phyloP scores from a whole-genome alignment of 2,329 filamentous ascomycete species.

The Cladosporium sp. region DNA sequence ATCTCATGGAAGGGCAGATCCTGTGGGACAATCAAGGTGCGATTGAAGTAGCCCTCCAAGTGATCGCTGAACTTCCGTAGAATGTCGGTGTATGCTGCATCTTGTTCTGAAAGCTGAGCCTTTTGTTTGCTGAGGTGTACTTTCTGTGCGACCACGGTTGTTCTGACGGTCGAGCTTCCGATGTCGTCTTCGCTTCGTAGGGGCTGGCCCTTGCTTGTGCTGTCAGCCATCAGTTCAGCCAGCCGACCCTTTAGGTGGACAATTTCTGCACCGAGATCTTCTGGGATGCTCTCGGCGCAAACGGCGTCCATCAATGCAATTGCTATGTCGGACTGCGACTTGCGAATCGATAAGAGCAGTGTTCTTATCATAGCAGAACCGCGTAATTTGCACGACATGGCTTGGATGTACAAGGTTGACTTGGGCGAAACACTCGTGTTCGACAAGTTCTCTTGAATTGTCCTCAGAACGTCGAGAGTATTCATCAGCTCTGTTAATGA shows the following conservation, averaged over 20 bases:
- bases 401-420: constrained; percentile 57
- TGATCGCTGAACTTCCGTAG: constrained; percentile 54
- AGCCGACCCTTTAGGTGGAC: constrained; percentile 17
- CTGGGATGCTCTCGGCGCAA: not conserved
- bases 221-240: constrained; percentile 18
- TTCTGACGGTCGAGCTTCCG: constrained; percentile 64
- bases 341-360: constrained; percentile 56
- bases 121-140: constrained; percentile 75
- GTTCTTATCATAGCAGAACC: constrained; percentile 50
- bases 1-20: constrained; percentile 63
- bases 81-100: constrained; percentile 65
- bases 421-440: constrained; percentile 33
- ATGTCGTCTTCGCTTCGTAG: constrained; percentile 73
- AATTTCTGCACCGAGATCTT: constrained; percentile 5
- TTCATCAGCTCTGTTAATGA: constrained; percentile 39
- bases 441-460: constrained; percentile 36
- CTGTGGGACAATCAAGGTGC: constrained; percentile 46
- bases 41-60: constrained; percentile 46
- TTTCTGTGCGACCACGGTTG: constrained; percentile 75
- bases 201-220: constrained; percentile 21
- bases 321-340: constrained; percentile 54
- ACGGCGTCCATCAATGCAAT: constrained; percentile 35
- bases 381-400: constrained; percentile 54
- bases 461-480: constrained; percentile 32
- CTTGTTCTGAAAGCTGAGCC: constrained; percentile 64